Base-by-base conservation (phyloP, 768 basidiomycete genomes). In the Cubamyces sp. region DNA sequence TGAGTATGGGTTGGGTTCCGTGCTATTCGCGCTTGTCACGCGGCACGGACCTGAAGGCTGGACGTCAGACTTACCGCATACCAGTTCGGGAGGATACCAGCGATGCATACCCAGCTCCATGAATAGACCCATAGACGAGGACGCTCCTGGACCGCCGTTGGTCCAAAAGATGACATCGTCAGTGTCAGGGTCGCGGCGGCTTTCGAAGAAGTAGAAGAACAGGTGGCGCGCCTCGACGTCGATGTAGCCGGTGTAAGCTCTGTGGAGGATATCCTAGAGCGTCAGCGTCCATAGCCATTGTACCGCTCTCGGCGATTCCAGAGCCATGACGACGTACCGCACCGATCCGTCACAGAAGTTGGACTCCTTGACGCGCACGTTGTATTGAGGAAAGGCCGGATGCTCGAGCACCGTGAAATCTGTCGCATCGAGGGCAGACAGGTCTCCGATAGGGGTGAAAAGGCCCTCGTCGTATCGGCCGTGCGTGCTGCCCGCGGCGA, bases 161-260 rank as follows among this genome's bases (percentile, higher is more conserved):
- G 73, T 75, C 74, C 74, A 75, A 61, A 74, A 70, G 18, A 75
- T 66, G 41, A 74, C 68, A 59, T 73, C 70, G 50, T 74, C 74
- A 3, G 26, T 70, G 42, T 67, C 70, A 0, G 75, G 77, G 37
- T 75, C 66, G 9, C 69, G 68, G 41, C 81, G 62, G 30, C 76
- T 78, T 64, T 82, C 81, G 64, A 83, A 82, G 73, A 82, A 84
- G 71, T 77, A 78, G 74, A 81, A 80, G 65, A 74, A 75, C n/a
- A 75, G 41, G 45, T 75, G 74, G 56, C 85, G 82, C 21, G 86
- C 84, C 68, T 84, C 78, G 48, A 88, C 78, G 59, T 90, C 88
- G 58, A 91, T 86, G 66, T 91, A 90, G 5, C 88, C 88, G 0
- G 88, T 87, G 70, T 87, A 90, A 0, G 82, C 75, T 16, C 86